phyloP scores from a whole-genome alignment of 2,329 filamentous ascomycete species.

The Colletotrichum siamense region DNA sequence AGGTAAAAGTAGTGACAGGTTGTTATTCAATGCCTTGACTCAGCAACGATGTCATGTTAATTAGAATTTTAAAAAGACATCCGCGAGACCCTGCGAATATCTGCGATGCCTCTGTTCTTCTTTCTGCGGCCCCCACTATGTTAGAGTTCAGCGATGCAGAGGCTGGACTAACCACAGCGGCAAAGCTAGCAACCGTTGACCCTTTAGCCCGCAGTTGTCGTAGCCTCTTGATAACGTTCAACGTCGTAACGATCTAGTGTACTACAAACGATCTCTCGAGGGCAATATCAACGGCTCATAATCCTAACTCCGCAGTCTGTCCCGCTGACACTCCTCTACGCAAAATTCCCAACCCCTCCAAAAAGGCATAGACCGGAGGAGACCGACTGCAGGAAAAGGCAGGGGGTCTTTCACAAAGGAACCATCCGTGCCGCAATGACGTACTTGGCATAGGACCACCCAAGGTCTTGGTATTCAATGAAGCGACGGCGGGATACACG shows the following conservation, averaged over 20 bases:
- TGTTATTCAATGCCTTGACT: rapidly evolving
- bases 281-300: neutral
- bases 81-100: neutral
- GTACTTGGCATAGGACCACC: slow-evolving; percentile 8
- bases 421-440: slow-evolving; percentile 13
- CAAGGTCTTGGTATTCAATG: neutral
- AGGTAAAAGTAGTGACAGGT: neutral
- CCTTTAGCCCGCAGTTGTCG: neutral
- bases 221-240: neutral
- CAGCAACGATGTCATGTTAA: neutral
- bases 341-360: neutral
- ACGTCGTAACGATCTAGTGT: neutral
- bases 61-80: neutral
- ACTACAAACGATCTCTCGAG: neutral
- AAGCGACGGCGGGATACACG: neutral
- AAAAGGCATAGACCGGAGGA: neutral
- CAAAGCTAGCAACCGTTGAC: neutral
- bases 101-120: neutral
- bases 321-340: neutral
- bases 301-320: neutral
- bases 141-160: neutral
- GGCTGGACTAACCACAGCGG: neutral
- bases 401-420: neutral
- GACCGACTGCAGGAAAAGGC: neutral
- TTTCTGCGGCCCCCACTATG: rapidly evolving